Conservation (phyloP, 192 early-diverging fungal genomes). For the Coemansia sp. region DNA sequence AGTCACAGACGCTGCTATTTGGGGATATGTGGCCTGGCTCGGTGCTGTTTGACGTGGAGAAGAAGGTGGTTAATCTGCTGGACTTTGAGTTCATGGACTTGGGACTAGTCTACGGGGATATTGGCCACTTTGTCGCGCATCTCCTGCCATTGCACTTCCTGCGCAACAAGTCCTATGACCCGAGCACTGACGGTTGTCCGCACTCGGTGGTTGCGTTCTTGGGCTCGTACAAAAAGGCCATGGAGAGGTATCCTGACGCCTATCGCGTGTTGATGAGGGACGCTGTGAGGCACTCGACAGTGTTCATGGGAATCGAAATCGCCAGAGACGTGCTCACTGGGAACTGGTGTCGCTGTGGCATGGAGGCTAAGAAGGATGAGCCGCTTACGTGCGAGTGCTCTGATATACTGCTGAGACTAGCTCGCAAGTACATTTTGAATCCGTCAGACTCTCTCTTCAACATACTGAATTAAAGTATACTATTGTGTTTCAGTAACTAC, state of each 20-base stretch:
- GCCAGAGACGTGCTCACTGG: slow-evolving; percentile 34
- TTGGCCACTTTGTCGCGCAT: slow-evolving; percentile 36
- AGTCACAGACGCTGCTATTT: slow-evolving; percentile 18
- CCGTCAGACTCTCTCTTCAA: slow-evolving; percentile 10
- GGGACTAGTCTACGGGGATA: slow-evolving; percentile 18
- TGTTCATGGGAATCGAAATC: slow-evolving; percentile 31
- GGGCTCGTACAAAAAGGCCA: slow-evolving; percentile 6
- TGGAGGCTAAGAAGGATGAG: slow-evolving; percentile 2
- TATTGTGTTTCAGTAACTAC: background rate
- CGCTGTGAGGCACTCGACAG: slow-evolving; percentile 8
- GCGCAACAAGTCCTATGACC: slow-evolving; percentile 18
- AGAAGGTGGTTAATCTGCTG: slow-evolving; percentile 14
- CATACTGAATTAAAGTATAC: background rate
- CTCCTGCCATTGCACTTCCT: slow-evolving; percentile 25
- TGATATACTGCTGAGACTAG: slow-evolving; percentile 11
- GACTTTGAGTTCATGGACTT: slow-evolving; percentile 36
- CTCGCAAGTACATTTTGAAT: slow-evolving; percentile 12
- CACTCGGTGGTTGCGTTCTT: slow-evolving; percentile 19
- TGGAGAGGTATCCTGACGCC: slow-evolving; percentile 8
- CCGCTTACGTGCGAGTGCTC: slow-evolving; percentile 25
- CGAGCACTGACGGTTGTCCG: slow-evolving; percentile 21
- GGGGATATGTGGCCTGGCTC: slow-evolving; percentile 40
- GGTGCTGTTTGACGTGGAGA: slow-evolving; percentile 12
- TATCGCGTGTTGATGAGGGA: slow-evolving; percentile 5
- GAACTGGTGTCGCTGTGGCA: slow-evolving; percentile 37